These are phyloP conservation scores for Aureobasidium sp. DNA, from an alignment of 2,329 filamentous ascomycete species.

Conservation along the genomic window DNA sequence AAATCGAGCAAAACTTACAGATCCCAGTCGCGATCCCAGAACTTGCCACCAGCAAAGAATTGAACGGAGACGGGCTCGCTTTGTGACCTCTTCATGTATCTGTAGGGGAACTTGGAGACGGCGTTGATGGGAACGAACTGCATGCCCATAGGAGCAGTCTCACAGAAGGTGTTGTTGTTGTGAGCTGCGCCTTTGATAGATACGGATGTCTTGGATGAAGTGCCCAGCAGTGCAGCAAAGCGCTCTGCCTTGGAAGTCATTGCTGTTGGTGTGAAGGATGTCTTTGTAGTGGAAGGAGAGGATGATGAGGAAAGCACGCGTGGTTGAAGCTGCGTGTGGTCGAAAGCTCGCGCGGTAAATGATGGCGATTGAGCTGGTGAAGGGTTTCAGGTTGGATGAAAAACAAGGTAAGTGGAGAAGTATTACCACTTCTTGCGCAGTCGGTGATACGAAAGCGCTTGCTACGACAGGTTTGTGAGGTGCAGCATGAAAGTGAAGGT, in stretches of 20 bases:
- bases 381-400: not conserved
- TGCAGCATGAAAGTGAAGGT: not conserved
- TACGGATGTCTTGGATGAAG: not conserved
- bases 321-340: slow-evolving; percentile 3
- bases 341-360: not conserved
- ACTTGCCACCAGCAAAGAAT: slow-evolving; percentile 52
- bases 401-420: not conserved
- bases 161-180: slow-evolving; percentile 21
- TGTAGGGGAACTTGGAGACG: slow-evolving; percentile 51
- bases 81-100: slow-evolving; percentile 41
- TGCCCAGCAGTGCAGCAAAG: slow-evolving; percentile 1
- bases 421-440: not conserved
- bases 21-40: slow-evolving; percentile 61
- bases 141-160: slow-evolving; percentile 26
- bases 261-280: not conserved
- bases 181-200: not conserved
- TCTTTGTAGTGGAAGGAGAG: not conserved
- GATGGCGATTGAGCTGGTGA: not conserved
- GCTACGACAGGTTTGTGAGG: not conserved
- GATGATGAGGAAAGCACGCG: not conserved
- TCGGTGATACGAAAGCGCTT: not conserved
- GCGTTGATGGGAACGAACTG: slow-evolving; percentile 36
- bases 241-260: slow-evolving; percentile 5
- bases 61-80: slow-evolving; percentile 37
- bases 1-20: slow-evolving; percentile 49